These are phyloP conservation scores for Lachnellula occidentalis DNA, from an alignment of 2,329 filamentous ascomycete genomes.

Conservation along the genomic window DNA sequence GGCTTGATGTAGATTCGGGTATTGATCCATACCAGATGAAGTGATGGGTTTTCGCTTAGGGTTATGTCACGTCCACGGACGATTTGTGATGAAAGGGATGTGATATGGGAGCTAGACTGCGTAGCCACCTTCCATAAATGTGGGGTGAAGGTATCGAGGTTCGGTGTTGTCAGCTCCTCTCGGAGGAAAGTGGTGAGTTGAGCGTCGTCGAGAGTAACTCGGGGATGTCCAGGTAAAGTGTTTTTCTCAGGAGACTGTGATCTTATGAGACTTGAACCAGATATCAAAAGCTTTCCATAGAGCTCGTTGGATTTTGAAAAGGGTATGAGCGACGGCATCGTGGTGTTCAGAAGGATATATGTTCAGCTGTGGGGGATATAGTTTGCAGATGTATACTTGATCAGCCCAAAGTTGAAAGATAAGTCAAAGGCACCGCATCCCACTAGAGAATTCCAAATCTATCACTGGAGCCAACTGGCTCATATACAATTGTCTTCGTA, in stretches of 20 bases:
- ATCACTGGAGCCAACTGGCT: too few species aligned
- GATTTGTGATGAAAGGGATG: slow-evolving; percentile 27
- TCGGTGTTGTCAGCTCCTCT: not conserved
- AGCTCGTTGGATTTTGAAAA: not conserved
- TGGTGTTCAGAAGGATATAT: too few species aligned
- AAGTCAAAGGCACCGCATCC: too few species aligned
- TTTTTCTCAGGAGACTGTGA: not conserved
- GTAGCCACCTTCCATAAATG: not conserved
- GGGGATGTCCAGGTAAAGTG: not conserved
- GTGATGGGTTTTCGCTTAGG: slow-evolving; percentile 29
- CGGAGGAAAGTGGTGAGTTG: not conserved
- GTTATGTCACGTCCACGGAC: slow-evolving; percentile 27
- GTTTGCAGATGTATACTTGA: too few species aligned
- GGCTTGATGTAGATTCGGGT: slow-evolving; percentile 29
- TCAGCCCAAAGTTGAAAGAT: too few species aligned
- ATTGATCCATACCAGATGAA: slow-evolving; percentile 30
- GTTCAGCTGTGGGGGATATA: too few species aligned
- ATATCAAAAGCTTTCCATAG: not conserved
- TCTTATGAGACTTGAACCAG: not conserved
- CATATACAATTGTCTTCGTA: too few species aligned
- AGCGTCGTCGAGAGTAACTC: not conserved
- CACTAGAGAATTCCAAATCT: too few species aligned
- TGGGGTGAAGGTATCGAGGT: not conserved
- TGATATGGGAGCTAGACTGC: slow-evolving; percentile 1
- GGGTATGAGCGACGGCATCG: not conserved